Conservation (phyloP, 495 filamentous ascomycete species). For the Bacidia gigantensis region DNA sequence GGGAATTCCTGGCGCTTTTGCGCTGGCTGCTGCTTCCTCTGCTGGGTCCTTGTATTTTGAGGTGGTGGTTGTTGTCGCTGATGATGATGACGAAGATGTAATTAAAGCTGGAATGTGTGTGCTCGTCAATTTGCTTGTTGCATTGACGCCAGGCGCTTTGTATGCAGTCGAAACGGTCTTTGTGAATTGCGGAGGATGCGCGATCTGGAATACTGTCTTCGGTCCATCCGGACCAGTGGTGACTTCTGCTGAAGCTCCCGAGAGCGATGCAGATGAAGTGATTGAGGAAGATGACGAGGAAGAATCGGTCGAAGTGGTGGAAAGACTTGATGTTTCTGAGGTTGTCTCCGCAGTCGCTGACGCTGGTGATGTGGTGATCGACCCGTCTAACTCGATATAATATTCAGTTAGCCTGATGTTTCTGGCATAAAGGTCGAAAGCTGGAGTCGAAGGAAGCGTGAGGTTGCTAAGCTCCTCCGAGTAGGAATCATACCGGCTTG, state of each 20-base stretch:
- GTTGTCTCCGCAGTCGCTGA: slow-evolving; percentile 3
- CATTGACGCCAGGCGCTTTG: slow-evolving; percentile 10
- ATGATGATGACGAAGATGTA: background rate
- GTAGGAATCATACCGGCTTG: background rate
- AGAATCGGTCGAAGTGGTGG: background rate
- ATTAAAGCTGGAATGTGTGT: background rate
- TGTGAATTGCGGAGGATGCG: slow-evolving; percentile 11
- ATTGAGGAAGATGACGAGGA: background rate
- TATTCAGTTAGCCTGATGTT: background rate
- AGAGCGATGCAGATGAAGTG: slow-evolving; percentile 4
- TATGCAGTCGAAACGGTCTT: slow-evolving; percentile 11
- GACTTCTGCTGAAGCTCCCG: slow-evolving; percentile 3
- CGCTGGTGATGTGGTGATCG: slow-evolving; percentile 3
- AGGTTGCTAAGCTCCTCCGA: background rate
- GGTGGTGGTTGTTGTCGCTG: background rate
- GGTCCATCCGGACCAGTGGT: slow-evolving; percentile 1
- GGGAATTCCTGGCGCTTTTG: slow-evolving; percentile 12
- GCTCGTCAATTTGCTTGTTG: slow-evolving; percentile 1
- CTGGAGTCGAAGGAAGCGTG: background rate
- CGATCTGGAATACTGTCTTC: background rate
- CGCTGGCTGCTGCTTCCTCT: slow-evolving; percentile 9
- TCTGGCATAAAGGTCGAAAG: background rate
- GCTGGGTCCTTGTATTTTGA: slow-evolving; percentile 10
- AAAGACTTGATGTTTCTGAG: slow-evolving; percentile 1
- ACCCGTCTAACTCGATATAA: background rate